Base-by-base conservation (phyloP, 345 rosid genomes). In the Mangifera indica region DNA sequence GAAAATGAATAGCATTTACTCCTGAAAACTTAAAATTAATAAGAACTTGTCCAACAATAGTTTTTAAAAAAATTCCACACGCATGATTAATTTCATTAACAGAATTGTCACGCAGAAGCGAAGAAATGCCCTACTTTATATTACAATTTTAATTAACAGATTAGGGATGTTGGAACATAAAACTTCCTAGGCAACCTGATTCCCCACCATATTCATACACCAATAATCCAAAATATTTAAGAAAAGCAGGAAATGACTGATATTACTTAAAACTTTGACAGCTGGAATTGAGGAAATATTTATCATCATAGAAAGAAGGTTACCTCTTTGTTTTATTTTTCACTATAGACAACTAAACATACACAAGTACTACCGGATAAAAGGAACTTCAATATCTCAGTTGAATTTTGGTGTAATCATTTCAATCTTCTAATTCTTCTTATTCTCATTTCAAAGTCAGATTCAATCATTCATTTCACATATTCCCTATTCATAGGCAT, bases 221-320 rank as follows among this genome's bases (percentile, higher is more conserved):
- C 51, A 46, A 46, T 46, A 46, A 15, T 49, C 17, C 53, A 12
- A 49, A 49, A 13, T 13, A 49, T 13, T 49, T 49, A 49, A 49
- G 53, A 4, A 11, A 46, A 45, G n/a, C 0, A 46, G 51, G 17
- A 49, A 49, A 49, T 15, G 53, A 49, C 18, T 4, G 18, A 2
- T 15, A 49, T 15, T 13, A 49, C 18, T 49, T 12, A 18, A 49
- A 49, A 15, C 18, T 5, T 13, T 49, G 22, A 56, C 14, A 49
- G 54, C 52, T 66, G 45, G 29, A 20, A 25, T 20, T 53, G 40
- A 72, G 51, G 75, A 49, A 71, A 57, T 60, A 11, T 48, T 57
- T 20, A 34, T 44, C 15, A 48, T 12, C 17, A 70, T 4, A 55
- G 40, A 54, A 44, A 61, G 56, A 7, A 22, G 71, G 42, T 21